Percentiles rank a stretch among this genome's conserved stretches.
phyloP scores from a whole-genome alignment of 495 filamentous ascomycete genomes.

The Poronia punctata region DNA sequence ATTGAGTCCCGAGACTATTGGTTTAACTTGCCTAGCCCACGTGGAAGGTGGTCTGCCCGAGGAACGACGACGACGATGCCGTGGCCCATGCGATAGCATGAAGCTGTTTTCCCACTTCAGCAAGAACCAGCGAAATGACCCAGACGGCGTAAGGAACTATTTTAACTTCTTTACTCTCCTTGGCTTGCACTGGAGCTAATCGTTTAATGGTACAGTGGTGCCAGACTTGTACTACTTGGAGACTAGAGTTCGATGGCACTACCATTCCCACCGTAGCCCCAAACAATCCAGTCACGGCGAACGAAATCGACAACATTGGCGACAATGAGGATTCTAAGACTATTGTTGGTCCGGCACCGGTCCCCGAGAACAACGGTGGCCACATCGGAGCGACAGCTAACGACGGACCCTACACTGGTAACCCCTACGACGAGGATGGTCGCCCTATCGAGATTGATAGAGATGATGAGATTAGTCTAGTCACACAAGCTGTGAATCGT shows the following conservation, averaged over 20 bases:
- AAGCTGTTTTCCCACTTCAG: slow-evolving; percentile 49
- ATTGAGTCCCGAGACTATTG: slow-evolving; percentile 18
- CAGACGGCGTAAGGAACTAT: slow-evolving; percentile 39
- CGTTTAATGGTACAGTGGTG: slow-evolving; percentile 42
- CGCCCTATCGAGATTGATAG: too few species aligned
- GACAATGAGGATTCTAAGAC: background rate
- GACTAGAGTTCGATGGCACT: slow-evolving; percentile 11
- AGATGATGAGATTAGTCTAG: too few species aligned
- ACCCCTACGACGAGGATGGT: too few species aligned
- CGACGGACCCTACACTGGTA: too few species aligned
- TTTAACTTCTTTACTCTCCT: background rate
- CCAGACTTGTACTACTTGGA: slow-evolving; percentile 46
- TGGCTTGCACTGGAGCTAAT: slow-evolving; percentile 8
- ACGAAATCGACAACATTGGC: background rate
- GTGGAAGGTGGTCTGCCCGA: background rate
- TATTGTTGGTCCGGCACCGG: background rate
- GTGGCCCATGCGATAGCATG: slow-evolving; percentile 40
- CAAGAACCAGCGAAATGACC: slow-evolving; percentile 46
- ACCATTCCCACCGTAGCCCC: slow-evolving; percentile 12
- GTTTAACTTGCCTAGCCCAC: slow-evolving; percentile 23
- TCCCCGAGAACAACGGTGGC: background rate
- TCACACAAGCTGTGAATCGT: too few species aligned
- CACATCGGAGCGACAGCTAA: background rate
- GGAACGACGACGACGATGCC: slow-evolving; percentile 24
- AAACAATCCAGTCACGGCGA: background rate